phyloP scores from a whole-genome alignment of 176 grass and related monocot genomes.

The Oryza glumipatula region DNA sequence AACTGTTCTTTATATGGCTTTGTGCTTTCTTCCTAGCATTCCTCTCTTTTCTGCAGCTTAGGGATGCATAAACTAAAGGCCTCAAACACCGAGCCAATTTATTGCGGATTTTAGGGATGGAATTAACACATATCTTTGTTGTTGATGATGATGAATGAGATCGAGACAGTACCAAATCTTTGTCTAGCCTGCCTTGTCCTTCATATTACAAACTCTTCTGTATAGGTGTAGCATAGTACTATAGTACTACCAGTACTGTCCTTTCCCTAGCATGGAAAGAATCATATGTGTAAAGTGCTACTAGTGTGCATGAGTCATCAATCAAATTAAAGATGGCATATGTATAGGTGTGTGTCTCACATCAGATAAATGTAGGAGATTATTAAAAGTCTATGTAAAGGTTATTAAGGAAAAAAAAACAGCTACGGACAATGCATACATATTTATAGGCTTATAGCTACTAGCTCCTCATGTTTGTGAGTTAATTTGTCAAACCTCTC shows the following conservation, averaged over 20 bases:
- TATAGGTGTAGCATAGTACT: background rate
- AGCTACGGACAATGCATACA: background rate
- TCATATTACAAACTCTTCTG: background rate
- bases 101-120: conserved; percentile 37
- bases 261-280: background rate
- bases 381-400: background rate
- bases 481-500: background rate
- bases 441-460: no score
- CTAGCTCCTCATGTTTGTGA: no score
- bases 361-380: background rate
- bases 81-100: conserved; percentile 36
- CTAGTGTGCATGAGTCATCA: conserved; percentile 7
- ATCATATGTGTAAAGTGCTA: background rate
- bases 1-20: background rate
- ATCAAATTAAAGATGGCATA: background rate
- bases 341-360: background rate
- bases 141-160: background rate
- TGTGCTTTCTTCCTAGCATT: conserved; percentile 19
- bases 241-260: background rate
- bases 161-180: conserved; percentile 37
- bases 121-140: background rate
- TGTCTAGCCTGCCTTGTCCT: conserved; percentile 31
- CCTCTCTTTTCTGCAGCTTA: conserved; percentile 25
- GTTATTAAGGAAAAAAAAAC: background rate
- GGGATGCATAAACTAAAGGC: conserved; percentile 33